These are phyloP conservation scores for Pleomassaria siparia DNA, from an alignment of 2,329 filamentous ascomycete species.

Conservation along the genomic window DNA sequence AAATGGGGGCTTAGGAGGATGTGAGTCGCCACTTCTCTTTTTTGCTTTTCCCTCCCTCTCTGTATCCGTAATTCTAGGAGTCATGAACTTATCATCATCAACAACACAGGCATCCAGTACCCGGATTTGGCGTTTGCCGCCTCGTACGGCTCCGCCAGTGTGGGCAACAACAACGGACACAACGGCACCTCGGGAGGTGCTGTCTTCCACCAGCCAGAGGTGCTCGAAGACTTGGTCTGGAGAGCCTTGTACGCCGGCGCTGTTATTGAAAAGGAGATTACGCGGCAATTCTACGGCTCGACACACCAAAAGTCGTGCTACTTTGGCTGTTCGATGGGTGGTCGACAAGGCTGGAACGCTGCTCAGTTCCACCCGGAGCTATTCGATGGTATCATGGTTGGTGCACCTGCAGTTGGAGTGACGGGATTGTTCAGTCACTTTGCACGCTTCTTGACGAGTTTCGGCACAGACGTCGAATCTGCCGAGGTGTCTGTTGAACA, in stretches of 20 bases:
- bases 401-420: conserved; percentile 19
- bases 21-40: conserved; percentile 19
- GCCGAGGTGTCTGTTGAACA: conserved; percentile 1
- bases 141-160: conserved; percentile 36
- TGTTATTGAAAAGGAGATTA: conserved; percentile 41
- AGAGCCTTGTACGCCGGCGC: conserved; percentile 44
- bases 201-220: conserved; percentile 48
- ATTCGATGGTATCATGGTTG: conserved; percentile 25
- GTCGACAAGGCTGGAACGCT: conserved; percentile 23
- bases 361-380: conserved; percentile 23
- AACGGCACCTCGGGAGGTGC: conserved; percentile 44
- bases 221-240: conserved; percentile 50
- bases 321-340: conserved; percentile 27
- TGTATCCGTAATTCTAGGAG: conserved; percentile 14
- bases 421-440: background rate
- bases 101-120: conserved; percentile 43
- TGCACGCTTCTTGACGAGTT: background rate
- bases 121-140: conserved; percentile 36
- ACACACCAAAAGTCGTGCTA: conserved; percentile 38
- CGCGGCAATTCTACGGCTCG: conserved; percentile 38
- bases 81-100: too few species aligned
- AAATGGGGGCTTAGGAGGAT: conserved; percentile 40
- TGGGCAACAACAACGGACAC: conserved; percentile 42
- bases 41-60: background rate
- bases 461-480: conserved; percentile 9